Conservation (phyloP, 306 rosid species). For the Cercis canadensis region DNA sequence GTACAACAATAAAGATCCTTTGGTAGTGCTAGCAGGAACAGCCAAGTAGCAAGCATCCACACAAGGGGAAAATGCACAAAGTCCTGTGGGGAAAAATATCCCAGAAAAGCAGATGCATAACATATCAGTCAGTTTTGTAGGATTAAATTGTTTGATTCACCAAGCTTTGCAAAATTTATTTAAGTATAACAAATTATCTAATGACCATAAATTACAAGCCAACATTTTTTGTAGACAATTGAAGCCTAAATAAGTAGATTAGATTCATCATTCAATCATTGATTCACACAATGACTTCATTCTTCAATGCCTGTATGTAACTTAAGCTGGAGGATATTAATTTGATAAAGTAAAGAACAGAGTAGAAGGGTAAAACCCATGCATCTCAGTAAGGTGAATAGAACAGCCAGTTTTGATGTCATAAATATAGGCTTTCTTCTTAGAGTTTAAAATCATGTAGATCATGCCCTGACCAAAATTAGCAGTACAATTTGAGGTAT, state of each 20-base stretch:
- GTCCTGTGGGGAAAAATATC: slow-evolving; percentile 57
- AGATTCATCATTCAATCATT: too few species aligned
- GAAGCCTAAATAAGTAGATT: background rate
- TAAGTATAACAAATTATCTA: too few species aligned
- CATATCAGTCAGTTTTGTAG: slow-evolving; percentile 16
- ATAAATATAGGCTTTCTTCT: background rate
- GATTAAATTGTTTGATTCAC: background rate
- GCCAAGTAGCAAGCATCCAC: slow-evolving; percentile 88
- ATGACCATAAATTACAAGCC: background rate
- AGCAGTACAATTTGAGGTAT: background rate
- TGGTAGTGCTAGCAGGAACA: slow-evolving; percentile 85
- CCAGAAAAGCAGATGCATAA: slow-evolving; percentile 18
- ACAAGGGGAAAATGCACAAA: slow-evolving; percentile 84
- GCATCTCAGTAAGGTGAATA: background rate
- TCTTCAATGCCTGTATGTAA: background rate
- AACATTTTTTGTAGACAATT: background rate
- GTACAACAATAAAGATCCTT: slow-evolving; percentile 86
- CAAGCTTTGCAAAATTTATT: background rate
- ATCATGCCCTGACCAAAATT: background rate
- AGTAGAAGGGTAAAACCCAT: slow-evolving; percentile 8
- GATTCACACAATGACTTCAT: slow-evolving; percentile 6
- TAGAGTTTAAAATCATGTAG: background rate
- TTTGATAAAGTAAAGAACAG: background rate
- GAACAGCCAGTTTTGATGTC: background rate
- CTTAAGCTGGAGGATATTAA: background rate